Evolutionary conservation across 257 asterid species (phyloP).

Genomic region (Salvia hispanica): DNA sequence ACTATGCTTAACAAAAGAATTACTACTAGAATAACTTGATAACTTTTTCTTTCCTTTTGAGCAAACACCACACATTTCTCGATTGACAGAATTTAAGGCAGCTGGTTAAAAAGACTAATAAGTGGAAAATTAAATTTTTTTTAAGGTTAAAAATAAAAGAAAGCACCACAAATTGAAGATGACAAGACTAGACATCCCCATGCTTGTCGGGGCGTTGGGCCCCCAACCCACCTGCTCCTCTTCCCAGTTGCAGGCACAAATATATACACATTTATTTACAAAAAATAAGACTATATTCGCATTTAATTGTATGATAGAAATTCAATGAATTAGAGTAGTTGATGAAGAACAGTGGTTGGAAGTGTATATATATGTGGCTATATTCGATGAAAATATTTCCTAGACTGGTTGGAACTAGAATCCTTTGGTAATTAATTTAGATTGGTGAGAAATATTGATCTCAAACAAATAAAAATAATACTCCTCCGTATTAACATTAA

Average conservation of each 20-base stretch:
- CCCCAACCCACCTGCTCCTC: conserved; percentile 15
- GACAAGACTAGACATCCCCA: conserved; percentile 49
- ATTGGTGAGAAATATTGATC: background rate
- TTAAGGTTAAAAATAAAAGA: conserved; percentile 16
- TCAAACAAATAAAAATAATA: background rate
- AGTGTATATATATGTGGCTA: background rate
- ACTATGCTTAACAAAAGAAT: no score
- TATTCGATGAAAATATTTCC: background rate
- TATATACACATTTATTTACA: background rate
- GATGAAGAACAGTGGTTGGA: background rate
- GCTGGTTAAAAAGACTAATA: conserved; percentile 8
- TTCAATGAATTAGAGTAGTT: background rate
- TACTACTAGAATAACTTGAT: no score
- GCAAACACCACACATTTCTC: no score
- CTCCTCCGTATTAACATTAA: background rate
- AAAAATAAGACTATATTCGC: background rate
- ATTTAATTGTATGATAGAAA: background rate
- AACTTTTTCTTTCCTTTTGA: no score
- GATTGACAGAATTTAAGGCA: no score
- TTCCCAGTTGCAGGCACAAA: conserved; percentile 9
- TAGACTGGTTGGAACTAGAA: background rate
- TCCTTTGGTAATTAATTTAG: background rate
- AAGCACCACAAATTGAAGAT: conserved; percentile 33
- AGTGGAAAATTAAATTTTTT: background rate
- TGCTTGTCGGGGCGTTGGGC: conserved; percentile 37